These are phyloP conservation scores for Earliella scabrosa DNA, from an alignment of 1,284 basidiomycete genomes.

Conservation along the genomic window DNA sequence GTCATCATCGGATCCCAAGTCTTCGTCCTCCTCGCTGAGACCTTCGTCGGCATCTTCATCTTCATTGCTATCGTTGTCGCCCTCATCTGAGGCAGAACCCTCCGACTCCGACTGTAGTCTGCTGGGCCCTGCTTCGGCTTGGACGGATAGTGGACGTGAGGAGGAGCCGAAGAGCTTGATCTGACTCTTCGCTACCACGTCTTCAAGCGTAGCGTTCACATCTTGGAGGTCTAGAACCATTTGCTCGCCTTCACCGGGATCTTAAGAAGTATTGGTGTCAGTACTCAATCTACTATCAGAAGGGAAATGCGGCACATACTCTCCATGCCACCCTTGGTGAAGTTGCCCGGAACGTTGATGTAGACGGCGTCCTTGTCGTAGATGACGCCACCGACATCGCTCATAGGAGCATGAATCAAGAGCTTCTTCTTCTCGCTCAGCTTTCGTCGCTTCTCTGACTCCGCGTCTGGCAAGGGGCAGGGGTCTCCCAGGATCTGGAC, in stretches of 20 bases:
- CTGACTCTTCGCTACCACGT: conserved; percentile 79
- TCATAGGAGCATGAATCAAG: conserved; percentile 97
- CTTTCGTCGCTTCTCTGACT: conserved; percentile 92
- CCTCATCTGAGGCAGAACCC: conserved; percentile 31
- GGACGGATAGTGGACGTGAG: conserved; percentile 41
- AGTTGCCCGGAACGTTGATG: conserved; percentile 96
- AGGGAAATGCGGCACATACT: conserved; percentile 38
- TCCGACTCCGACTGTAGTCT: conserved; percentile 22
- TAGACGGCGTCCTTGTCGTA: conserved; percentile 99
- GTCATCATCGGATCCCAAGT: conserved; percentile 30
- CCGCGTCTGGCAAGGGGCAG: conserved; percentile 91
- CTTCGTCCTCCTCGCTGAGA: conserved; percentile 23
- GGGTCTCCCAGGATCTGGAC: conserved; percentile 88
- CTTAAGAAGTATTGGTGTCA: conserved; percentile 1
- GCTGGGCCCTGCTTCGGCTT: conserved; percentile 44
- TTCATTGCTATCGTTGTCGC: conserved; percentile 18
- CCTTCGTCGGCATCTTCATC: conserved; percentile 31
- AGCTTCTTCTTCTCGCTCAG: conserved; percentile 95
- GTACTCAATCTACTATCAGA: conserved; percentile 1
- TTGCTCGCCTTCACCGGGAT: conserved; percentile 88
- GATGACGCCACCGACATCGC: conserved; percentile 94
- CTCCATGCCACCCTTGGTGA: conserved; percentile 72
- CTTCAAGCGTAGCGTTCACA: conserved; percentile 81
- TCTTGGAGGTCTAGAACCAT: conserved; percentile 99
- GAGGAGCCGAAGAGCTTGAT: conserved; percentile 90